These are phyloP conservation scores for Lippia alba DNA, from an alignment of 305 asterid genomes.

Conservation along the genomic window DNA sequence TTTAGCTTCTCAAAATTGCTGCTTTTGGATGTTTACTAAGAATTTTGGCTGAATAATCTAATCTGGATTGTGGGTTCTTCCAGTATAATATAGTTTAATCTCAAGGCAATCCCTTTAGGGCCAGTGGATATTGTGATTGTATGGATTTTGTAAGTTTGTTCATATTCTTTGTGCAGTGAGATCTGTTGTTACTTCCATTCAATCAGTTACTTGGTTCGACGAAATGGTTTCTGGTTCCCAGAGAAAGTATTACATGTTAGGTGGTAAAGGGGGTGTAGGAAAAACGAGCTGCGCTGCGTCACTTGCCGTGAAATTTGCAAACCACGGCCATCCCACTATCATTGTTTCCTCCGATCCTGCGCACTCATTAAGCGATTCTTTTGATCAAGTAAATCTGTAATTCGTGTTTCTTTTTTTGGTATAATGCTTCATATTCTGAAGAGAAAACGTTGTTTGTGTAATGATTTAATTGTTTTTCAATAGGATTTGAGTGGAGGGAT, in stretches of 20 bases:
- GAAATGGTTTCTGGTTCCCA: constrained; percentile 63
- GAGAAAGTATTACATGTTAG: constrained; percentile 77
- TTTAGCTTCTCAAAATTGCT: constrained; percentile 1
- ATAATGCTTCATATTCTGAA: constrained; percentile 7
- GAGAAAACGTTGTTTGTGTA: constrained; percentile 18
- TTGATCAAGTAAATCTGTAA: constrained; percentile 61
- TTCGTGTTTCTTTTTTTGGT: constrained; percentile 4
- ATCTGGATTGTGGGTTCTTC: too few relatives aligned
- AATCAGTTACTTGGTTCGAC: constrained; percentile 50
- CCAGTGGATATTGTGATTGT: too few relatives aligned
- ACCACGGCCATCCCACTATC: constrained; percentile 67
- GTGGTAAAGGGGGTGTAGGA: constrained; percentile 92
- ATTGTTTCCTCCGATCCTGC: constrained; percentile 84
- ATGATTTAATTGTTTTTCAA: background rate
- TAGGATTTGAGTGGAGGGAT: constrained; percentile 78
- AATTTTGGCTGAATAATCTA: constrained; percentile 2
- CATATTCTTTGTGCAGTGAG: constrained; percentile 58
- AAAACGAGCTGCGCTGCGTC: constrained; percentile 91
- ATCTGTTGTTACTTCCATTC: constrained; percentile 42
- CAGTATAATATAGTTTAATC: too few relatives aligned
- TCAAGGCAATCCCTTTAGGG: too few relatives aligned
- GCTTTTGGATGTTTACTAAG: background rate
- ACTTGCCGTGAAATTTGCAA: constrained; percentile 80
- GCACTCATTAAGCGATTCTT: constrained; percentile 82
- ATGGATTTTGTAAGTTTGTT: constrained; percentile 15